phyloP scores from a whole-genome alignment of 352 stramenopile genomes.

The Globisporangium rhizosaccharum region DNA sequence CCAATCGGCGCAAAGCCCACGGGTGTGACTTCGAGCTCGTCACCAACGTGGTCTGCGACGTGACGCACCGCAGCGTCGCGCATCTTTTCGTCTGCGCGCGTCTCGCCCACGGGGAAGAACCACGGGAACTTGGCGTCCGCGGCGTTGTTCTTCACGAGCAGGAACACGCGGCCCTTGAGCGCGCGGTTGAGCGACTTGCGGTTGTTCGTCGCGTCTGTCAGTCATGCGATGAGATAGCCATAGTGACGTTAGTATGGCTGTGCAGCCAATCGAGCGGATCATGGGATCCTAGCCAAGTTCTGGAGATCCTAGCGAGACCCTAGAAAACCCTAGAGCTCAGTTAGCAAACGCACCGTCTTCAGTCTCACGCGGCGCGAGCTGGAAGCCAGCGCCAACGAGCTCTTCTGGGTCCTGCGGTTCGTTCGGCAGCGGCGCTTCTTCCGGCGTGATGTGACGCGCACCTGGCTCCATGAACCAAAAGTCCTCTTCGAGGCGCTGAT shows the following conservation, averaged over 20 bases:
- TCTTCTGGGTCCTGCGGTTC: conserved; percentile 60
- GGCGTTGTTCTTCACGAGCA: conserved; percentile 57
- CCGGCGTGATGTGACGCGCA: conserved; percentile 59
- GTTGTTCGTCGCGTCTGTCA: conserved; percentile 56
- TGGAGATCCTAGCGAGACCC: neutral
- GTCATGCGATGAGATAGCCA: neutral
- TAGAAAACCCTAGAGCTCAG: neutral
- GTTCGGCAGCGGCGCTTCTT: conserved; percentile 65
- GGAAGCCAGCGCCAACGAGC: conserved; percentile 67
- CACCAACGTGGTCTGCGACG: conserved; percentile 37
- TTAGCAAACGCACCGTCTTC: conserved; percentile 30
- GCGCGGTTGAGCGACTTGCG: conserved; percentile 83
- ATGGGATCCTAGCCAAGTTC: neutral
- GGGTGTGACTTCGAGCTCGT: conserved; percentile 40
- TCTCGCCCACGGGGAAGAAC: conserved; percentile 73
- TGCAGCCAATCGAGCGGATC: neutral
- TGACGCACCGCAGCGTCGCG: conserved; percentile 67
- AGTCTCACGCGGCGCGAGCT: conserved; percentile 71
- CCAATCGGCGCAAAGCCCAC: conserved; percentile 76
- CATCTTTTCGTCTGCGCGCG: conserved; percentile 69
- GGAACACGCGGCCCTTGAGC: conserved; percentile 73
- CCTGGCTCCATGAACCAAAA: conserved; percentile 86
- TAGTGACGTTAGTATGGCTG: neutral
- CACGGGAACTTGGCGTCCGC: conserved; percentile 57
- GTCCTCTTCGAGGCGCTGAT: conserved; percentile 72